Evolutionary conservation across 192 early-diverging fungal genomes (phyloP).

Genomic region (Physocladia obscura): DNA sequence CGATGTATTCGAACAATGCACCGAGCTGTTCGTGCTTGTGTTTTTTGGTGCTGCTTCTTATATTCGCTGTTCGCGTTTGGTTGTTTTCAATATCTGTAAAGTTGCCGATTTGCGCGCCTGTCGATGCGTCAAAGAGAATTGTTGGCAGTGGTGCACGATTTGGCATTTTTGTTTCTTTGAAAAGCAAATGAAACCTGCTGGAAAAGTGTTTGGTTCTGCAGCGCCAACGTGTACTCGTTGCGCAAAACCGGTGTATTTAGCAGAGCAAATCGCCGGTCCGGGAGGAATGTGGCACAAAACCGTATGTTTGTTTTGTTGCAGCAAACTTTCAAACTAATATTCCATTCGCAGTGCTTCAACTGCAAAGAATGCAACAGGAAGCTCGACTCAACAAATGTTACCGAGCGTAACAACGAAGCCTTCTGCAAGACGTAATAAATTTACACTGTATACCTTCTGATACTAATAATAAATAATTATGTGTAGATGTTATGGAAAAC

Average conservation of each 20-base stretch:
- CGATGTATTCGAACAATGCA: no score
- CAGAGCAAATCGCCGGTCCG: slow-evolving; percentile 37
- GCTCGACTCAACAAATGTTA: slow-evolving; percentile 49
- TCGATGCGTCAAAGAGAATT: neutral
- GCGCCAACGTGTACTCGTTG: slow-evolving; percentile 41
- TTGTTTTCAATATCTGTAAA: neutral
- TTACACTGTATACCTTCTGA: neutral
- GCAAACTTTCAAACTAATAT: slow-evolving; percentile 25
- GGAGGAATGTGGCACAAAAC: neutral
- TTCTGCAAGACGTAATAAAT: slow-evolving; percentile 46
- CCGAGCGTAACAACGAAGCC: slow-evolving; percentile 45
- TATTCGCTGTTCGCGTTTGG: neutral
- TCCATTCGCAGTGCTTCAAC: slow-evolving; percentile 28
- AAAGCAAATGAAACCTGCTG: neutral
- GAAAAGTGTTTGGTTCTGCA: neutral
- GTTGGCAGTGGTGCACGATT: neutral
- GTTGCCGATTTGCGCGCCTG: neutral
- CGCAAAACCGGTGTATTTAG: slow-evolving; percentile 44
- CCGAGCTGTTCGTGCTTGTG: no score
- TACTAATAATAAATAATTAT: neutral
- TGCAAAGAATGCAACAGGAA: slow-evolving; percentile 47
- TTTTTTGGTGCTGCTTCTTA: neutral
- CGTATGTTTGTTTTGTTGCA: neutral
- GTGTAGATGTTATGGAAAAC: slow-evolving; percentile 42
- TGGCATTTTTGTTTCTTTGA: no score